Conservation (phyloP, 1,284 basidiomycete species). For the Ustilago tritici region DNA sequence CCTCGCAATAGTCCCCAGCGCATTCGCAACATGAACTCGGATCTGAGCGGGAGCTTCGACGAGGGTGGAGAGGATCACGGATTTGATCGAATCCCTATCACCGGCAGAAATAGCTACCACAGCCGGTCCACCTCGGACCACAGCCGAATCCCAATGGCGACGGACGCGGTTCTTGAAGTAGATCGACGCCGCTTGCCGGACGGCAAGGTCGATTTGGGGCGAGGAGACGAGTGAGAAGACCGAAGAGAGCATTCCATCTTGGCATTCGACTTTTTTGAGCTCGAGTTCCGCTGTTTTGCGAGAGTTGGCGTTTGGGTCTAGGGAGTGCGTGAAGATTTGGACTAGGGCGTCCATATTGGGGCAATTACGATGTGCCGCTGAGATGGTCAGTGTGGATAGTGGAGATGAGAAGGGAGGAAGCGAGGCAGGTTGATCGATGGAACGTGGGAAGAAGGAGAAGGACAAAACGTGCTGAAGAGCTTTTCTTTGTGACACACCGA, state of each 20-base stretch:
- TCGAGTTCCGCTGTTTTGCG: slow-evolving; percentile 67
- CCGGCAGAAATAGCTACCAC: slow-evolving; percentile 42
- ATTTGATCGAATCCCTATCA: slow-evolving; percentile 57
- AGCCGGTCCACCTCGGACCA: slow-evolving; percentile 22
- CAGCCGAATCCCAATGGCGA: slow-evolving; percentile 58
- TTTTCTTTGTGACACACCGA: not conserved
- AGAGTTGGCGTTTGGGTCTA: slow-evolving; percentile 62
- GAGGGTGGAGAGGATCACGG: slow-evolving; percentile 56
- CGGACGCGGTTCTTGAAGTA: slow-evolving; percentile 68
- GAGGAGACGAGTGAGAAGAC: slow-evolving; percentile 62
- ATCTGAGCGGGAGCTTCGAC: slow-evolving; percentile 52
- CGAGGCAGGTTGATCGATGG: not conserved
- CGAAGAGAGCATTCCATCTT: slow-evolving; percentile 65
- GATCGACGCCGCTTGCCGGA: slow-evolving; percentile 66
- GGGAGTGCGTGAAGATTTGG: slow-evolving; percentile 48
- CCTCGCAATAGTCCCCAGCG: slow-evolving; percentile 57
- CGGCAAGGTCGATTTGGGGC: slow-evolving; percentile 51
- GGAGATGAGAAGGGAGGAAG: not conserved
- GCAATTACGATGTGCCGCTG: not conserved
- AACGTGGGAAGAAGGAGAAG: not conserved
- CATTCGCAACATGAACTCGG: slow-evolving; percentile 60
- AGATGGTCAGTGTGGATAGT: not conserved
- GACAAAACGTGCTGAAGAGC: not conserved
- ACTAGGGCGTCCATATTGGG: slow-evolving; percentile 50
- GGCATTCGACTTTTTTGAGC: slow-evolving; percentile 62